These are phyloP conservation scores for Clonostachys sp. DNA, from an alignment of 2,329 filamentous ascomycete species.

Conservation along the genomic window DNA sequence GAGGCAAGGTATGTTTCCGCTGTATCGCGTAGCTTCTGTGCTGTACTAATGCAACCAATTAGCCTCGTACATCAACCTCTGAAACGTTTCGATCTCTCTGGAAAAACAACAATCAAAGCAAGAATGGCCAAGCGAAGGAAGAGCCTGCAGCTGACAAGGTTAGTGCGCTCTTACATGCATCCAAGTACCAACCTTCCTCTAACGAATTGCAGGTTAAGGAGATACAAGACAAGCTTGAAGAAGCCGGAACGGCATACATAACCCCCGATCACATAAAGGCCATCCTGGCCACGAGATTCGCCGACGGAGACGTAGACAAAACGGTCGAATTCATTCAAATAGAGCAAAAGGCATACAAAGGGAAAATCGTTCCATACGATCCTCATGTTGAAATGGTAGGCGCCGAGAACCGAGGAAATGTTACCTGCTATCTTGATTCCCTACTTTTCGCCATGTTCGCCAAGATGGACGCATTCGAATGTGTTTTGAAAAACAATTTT, in stretches of 20 bases:
- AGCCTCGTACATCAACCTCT: constrained; percentile 1
- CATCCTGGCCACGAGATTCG: constrained; percentile 56
- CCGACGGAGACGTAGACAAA: constrained; percentile 65
- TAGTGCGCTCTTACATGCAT: no score
- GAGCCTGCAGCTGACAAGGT: constrained; percentile 15
- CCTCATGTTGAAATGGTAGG: constrained; percentile 71
- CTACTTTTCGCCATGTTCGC: constrained; percentile 96
- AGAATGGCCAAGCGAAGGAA: constrained; percentile 52
- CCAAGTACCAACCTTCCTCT: background rate
- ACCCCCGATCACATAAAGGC: constrained; percentile 53
- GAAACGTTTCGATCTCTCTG: background rate
- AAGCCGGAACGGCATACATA: constrained; percentile 39
- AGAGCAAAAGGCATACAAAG: constrained; percentile 76
- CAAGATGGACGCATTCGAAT: constrained; percentile 84
- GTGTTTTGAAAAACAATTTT: constrained; percentile 79
- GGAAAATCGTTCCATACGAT: constrained; percentile 71
- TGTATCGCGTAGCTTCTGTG: background rate
- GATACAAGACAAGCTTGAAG: constrained; percentile 30
- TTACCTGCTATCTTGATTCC: constrained; percentile 94
- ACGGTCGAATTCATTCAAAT: constrained; percentile 74
- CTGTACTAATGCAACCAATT: no score
- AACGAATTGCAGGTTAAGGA: constrained; percentile 28
- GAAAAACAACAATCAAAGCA: constrained; percentile 13
- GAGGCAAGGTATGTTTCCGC: constrained; percentile 38
- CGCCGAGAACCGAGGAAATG: constrained; percentile 77